phyloP scores from a whole-genome alignment of 306 rosid genomes.

The Cicer judaicum region DNA sequence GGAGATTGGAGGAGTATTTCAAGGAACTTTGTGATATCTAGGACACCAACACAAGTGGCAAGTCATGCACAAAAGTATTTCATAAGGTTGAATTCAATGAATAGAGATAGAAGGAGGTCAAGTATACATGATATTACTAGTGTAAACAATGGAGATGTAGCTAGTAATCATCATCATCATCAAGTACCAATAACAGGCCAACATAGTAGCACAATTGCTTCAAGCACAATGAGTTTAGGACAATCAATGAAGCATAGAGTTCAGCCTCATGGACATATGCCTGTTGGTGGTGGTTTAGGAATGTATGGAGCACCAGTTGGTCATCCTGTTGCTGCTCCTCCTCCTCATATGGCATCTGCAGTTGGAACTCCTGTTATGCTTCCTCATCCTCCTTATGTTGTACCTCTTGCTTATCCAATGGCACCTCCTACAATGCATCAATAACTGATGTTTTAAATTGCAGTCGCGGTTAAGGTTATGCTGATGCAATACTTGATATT shows the following conservation, averaged over 20 bases:
- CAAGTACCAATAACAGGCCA: slow-evolving; percentile 88
- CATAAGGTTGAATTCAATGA: slow-evolving; percentile 91
- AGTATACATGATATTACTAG: slow-evolving; percentile 96
- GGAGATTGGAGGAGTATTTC: slow-evolving; percentile 99
- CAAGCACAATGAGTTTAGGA: slow-evolving; percentile 60
- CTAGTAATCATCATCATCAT: slow-evolving; percentile 46
- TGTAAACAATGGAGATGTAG: slow-evolving; percentile 76
- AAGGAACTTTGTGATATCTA: slow-evolving; percentile 90
- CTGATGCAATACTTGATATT: too few species aligned
- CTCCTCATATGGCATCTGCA: slow-evolving; percentile 84
- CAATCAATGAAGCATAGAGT: slow-evolving; percentile 71
- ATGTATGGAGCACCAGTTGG: slow-evolving; percentile 91
- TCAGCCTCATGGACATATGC: slow-evolving; percentile 58
- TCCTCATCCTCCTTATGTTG: slow-evolving; percentile 73
- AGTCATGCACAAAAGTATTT: slow-evolving; percentile 98
- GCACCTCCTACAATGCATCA: slow-evolving; percentile 97
- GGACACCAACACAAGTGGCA: slow-evolving; percentile 98
- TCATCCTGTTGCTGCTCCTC: slow-evolving; percentile 82
- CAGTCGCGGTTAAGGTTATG: neutral
- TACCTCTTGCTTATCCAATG: slow-evolving; percentile 96
- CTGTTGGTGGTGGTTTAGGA: slow-evolving; percentile 70
- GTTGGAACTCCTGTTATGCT: slow-evolving; percentile 97
- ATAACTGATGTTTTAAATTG: slow-evolving; percentile 21
- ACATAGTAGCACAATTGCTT: slow-evolving; percentile 56
- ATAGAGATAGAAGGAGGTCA: slow-evolving; percentile 93